Evolutionary conservation across 2,329 filamentous ascomycete species (phyloP), one percentile per base, ranked within the genome.

Genomic region (Aspergillus terreus): DNA sequence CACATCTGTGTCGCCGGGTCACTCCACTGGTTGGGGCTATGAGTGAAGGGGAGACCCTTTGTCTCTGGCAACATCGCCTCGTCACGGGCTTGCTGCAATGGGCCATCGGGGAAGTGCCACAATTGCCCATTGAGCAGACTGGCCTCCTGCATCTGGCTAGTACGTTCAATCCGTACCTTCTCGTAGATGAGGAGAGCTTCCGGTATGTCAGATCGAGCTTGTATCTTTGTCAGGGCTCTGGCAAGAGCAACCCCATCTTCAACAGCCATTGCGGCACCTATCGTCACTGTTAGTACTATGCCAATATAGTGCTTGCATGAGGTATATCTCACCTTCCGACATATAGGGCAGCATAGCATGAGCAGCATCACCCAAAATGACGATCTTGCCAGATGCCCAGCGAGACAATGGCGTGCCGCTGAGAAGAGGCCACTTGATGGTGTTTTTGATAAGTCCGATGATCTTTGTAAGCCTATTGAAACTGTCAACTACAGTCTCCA

Each of bases 11-110:
- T 78, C 0, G 70, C 60, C 0, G 74, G 75, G 58, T 79, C 76
- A 46, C 69, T 76, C 75, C 75, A 79, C 60, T 78, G 75, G 48
- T 79, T 78, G 0, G 75, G 63, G 43, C 76, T 79, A 36, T 65
- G 62, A 1, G 56, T 41, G 42, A 75, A 76, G 0, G 58, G 60
- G 11, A 53, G 44, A 0, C 73, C 73, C 12, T 71, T 60, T 0
- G 73, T 70, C 51, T 78, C 76, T 0, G 71, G 61, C 2, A 51
- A 30, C 71, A 76, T 77, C 0, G 69, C 73, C 6, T 51, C 63
- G 53, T 78, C 76, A 23, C 76, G 59, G 0, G 75, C 74, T 51
- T 63, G 44, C 58, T 77, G 76, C 40, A 67, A 54, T 0, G 71
- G 69, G 0, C 76, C 75, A 52, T 78, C 75, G 0, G 66, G 50